Base-by-base conservation (phyloP, 768 basidiomycete genomes). In the Punctularia strigosozonata region DNA sequence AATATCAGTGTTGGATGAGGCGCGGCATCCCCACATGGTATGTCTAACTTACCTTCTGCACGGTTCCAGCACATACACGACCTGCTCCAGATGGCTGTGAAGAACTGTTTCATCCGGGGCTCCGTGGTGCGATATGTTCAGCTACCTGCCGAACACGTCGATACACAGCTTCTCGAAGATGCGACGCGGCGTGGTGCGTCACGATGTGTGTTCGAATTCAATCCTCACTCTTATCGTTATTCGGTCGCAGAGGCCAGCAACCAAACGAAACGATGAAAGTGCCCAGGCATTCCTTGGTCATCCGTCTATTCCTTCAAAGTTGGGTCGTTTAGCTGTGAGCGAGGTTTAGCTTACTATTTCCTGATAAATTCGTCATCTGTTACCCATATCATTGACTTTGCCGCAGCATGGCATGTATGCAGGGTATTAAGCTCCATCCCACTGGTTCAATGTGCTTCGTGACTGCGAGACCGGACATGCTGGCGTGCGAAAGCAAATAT, bases 101-200 rank as follows among this genome's bases (percentile, higher is more conserved):
- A 92, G 66, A 98, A 98, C 59, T 95, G 91, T 58, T 99, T 99
- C 56, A 99, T 99, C 50, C 82, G 95, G 31, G 95, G 95, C 46
- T 94, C 90, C 14, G 95, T 98, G 12, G 92, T 99, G 38, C 83
- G 95, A 48, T 99, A 99, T 52, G 95, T 98, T 15, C 88, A 94
- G 55, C 68, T 99, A 40, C 89, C 90, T 3, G 77, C 87, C 19
- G 81, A 86, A 46, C 84, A 85, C 44, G 89, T 99, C 42, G 95
- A 99, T 59, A 95, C 90, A 2, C 90, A 92, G 48, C 61, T 98
- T 37, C 58, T 99, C 28, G 94, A 99, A 61, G 94, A 99, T 57
- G 94, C 94, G 22, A 97, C 94, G 25, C 69, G 95, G 56, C 69
- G 94, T 77, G 95, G 94, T 95, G 39, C 37, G 67, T 44, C 15